Evolutionary conservation across 176 grass and related monocot genomes (phyloP).

Genomic region (Lolium perenne): DNA sequence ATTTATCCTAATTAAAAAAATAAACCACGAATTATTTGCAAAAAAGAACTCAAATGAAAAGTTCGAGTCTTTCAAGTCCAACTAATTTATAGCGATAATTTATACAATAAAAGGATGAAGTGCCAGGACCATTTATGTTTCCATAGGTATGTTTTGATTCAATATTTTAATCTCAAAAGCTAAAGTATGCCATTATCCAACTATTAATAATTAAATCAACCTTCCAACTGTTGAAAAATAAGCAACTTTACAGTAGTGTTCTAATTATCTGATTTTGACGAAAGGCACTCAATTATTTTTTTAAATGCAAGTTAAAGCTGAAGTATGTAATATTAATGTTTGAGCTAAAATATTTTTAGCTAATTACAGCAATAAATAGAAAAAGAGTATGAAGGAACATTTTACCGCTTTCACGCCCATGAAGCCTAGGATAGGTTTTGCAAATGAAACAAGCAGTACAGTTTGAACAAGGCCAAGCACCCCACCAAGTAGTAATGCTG

Average conservation of each 20-base stretch:
- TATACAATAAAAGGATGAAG: background rate
- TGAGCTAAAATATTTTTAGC: background rate
- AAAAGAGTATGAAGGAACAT: constrained; percentile 5
- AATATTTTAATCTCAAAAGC: background rate
- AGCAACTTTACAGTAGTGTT: background rate
- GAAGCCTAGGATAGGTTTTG: constrained; percentile 66
- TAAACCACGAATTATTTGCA: background rate
- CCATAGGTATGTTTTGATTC: background rate
- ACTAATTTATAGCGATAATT: background rate
- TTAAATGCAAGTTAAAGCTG: background rate
- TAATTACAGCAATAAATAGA: background rate
- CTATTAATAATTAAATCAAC: background rate
- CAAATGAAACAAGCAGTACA: constrained; percentile 50
- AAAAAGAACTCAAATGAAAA: background rate
- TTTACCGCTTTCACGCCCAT: constrained; percentile 69
- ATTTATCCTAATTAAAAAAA: background rate
- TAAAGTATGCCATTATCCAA: background rate
- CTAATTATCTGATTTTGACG: background rate
- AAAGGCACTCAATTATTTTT: background rate
- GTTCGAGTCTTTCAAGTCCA: background rate
- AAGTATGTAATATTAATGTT: background rate
- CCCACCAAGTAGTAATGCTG: constrained; percentile 65
- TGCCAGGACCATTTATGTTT: background rate
- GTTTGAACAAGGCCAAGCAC: constrained; percentile 62
- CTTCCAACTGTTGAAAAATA: background rate